Evolutionary conservation across 139 green algal species (phyloP).

Genomic region (Tetraselmis chui): DNA sequence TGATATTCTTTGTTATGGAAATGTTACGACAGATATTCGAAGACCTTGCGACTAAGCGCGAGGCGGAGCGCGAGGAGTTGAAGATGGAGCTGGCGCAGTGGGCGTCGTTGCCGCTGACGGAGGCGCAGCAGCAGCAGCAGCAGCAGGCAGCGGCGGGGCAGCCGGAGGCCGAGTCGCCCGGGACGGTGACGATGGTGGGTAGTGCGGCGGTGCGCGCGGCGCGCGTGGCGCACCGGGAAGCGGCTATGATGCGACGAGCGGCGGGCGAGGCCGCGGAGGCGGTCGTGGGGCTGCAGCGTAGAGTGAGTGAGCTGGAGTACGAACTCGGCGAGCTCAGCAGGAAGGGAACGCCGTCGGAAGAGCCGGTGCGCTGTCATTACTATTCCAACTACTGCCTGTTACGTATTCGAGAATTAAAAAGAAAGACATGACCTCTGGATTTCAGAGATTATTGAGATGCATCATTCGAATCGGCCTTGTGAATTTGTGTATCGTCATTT

Average conservation of each 20-base stretch:
- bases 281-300: background rate
- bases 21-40: constrained; percentile 18
- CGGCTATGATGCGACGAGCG: background rate
- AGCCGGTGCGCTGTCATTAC: too few species aligned
- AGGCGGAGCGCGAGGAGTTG: constrained; percentile 1
- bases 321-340: background rate
- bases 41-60: constrained; percentile 3
- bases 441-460: too few species aligned
- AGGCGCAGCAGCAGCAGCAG: background rate
- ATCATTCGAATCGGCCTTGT: too few species aligned
- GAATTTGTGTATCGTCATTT: too few species aligned
- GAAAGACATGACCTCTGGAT: too few species aligned
- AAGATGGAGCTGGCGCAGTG: background rate
- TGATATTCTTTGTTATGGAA: too few species aligned
- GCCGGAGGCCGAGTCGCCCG: background rate
- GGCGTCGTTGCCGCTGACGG: background rate
- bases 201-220: constrained; percentile 1
- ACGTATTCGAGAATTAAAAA: too few species aligned
- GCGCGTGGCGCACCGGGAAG: background rate
- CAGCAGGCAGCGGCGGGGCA: background rate
- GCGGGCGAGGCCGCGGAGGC: background rate
- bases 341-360: too few species aligned
- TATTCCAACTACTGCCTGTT: too few species aligned
- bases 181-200: background rate
- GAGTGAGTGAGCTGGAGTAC: background rate